Base-by-base conservation (phyloP, 768 basidiomycete genomes). In the Brasilioporus rufonigricans region DNA sequence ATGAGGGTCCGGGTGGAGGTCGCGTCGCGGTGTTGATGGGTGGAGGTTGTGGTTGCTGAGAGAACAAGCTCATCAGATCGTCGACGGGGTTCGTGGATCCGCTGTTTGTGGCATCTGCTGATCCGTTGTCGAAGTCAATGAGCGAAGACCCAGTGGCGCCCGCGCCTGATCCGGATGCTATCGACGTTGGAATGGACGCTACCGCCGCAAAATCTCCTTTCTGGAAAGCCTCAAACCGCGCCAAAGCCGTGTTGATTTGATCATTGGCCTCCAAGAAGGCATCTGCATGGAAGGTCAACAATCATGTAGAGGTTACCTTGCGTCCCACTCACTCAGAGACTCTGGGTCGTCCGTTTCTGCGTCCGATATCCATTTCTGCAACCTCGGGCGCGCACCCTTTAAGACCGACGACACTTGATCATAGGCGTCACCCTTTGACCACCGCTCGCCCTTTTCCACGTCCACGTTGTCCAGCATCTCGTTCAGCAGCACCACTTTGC, bases 321-420 rank as follows among this genome's bases (percentile, higher is more conserved):
- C 40, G 19, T 8, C 10, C 24, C 31, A 72, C 81, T 56, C 64
- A 94, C 93, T 90, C 61, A 98, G 82, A 31, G 92, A 90, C 60
- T 94, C 93, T 4, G 92, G 83, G 71, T 95, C 93, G 38, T 93
- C 88, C 3, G 85, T 79, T 63, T 93, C 89, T 18, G 93, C 93
- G 61, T 98, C 93, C 11, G 89, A 91, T 54, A 98, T 91, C 96
- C 97, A 98, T 65, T 93, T 96, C 72, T 99, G 97, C 43, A 98
- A 82, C 75, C 90, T 98, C 0, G 97, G 97, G 44, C 94, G 81
- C 2, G 95, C 94, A 43, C 81, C 80, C 27, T 76, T 78, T 14
- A 97, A 81, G 36, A 96, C 85, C 1, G 83, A 74, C 0, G 96
- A 89, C 2, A 98, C 93, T 86, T 99, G 97, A 73, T 97, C 91